A percentile compares a stretch with the other conserved stretches of the same genome.
Evolutionary conservation across 2,329 filamentous ascomycete genomes (phyloP).

Genomic region (Beauveria australis): DNA sequence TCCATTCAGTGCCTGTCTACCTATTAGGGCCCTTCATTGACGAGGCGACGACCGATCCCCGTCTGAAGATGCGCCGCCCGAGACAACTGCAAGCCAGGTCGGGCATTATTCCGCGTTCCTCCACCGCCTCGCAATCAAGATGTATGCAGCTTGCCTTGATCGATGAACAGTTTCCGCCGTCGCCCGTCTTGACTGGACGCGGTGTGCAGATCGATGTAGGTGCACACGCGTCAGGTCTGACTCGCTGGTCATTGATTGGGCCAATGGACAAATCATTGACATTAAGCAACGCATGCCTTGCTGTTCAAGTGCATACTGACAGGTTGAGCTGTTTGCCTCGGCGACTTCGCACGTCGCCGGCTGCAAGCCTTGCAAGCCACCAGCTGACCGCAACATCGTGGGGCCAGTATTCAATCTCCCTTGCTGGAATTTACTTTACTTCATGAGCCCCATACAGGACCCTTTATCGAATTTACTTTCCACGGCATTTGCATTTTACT

Average conservation of each 20-base stretch:
- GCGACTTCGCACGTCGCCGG: too few relatives aligned
- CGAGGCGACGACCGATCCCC: not conserved
- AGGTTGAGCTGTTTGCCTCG: not conserved
- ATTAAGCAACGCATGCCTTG: not conserved
- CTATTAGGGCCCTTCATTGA: not conserved
- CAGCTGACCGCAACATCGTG: not conserved
- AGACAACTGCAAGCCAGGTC: not conserved
- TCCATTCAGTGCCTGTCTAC: not conserved
- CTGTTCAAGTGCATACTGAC: not conserved
- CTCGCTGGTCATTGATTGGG: not conserved
- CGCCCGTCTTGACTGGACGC: not conserved
- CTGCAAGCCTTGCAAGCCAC: not conserved
- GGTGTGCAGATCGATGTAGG: not conserved
- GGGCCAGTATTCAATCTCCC: not conserved
- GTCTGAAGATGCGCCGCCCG: not conserved
- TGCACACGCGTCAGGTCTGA: not conserved
- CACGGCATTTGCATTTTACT: not conserved
- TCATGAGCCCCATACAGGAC: constrained; percentile 10
- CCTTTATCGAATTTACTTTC: constrained; percentile 16
- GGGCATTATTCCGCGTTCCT: not conserved
- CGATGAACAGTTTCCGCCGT: not conserved
- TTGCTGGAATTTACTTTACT: not conserved
- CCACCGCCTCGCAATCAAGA: not conserved
- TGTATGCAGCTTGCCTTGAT: not conserved
- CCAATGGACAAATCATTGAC: not conserved